Evolutionary conservation across 495 filamentous ascomycete species (phyloP), one percentile per base, ranked within the genome.

Genomic region (Penicillium cosmopolitanum): DNA sequence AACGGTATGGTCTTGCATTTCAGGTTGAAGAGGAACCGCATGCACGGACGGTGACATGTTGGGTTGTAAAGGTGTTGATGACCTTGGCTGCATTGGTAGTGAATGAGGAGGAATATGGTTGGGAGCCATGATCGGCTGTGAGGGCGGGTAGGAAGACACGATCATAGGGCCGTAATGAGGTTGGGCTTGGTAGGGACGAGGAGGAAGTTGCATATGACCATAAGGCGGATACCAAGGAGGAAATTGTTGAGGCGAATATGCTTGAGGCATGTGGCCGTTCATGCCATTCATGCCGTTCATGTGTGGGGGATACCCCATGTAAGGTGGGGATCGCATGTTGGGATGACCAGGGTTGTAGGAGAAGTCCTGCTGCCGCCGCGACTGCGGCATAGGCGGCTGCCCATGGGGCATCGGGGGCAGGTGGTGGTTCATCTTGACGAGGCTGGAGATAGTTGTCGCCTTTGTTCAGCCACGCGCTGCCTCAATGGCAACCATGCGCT

Each of bases 361-460:
- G 50, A 78, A 68, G 28, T 83, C 82, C 63, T 81, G 79, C 62
- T 80, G 80, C 57, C 80, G 68, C 61, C 81, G 71, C 10, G 76
- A 73, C 55, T 75, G 71, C 48, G 78, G 77, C 68, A 83, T 77
- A 40, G 82, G 79, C 55, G 80, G 78, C 73, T 81, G 82, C 75
- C 80, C 80, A 75, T 80, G 81, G 62, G 80, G 76, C 73, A 82
- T 75, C 53, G 77, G 73, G 62, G 82, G 76, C 67, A 82, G 64
- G 65, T 84, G 79, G 64, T 80, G 77, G 69, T 84, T 85, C 78
- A 85, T 85, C 71, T 75, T 78, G 75, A 75, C 69, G 65, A 66
- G 72, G 67, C 72, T 72, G 52, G 61, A 69, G 57, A 65, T 59
- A 67, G 55, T 36, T 34, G 58, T 73, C 71, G 76, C 68, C 71